Conservation (phyloP, 306 rosid species). For the Dalbergia cochinchinensis region DNA sequence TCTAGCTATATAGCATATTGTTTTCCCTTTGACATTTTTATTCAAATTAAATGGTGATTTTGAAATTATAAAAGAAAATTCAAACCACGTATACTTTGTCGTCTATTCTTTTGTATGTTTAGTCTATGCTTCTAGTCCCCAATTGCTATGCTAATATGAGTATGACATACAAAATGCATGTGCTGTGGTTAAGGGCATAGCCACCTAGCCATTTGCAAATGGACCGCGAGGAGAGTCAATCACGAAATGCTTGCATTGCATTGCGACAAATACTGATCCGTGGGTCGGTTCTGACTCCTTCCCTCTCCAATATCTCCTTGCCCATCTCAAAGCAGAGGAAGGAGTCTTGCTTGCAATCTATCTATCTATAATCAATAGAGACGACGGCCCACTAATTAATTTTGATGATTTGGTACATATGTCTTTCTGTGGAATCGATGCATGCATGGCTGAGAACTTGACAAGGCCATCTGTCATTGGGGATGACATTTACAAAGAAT, state of each 20-base stretch:
- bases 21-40: too few species aligned
- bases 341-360: not conserved
- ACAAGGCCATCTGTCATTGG: slow-evolving; percentile 37
- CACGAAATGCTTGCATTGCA: not conserved
- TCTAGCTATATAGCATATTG: too few species aligned
- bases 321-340: slow-evolving; percentile 37
- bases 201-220: not conserved
- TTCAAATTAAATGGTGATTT: too few species aligned
- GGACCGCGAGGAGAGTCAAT: slow-evolving; percentile 29
- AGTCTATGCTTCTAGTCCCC: too few species aligned
- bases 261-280: not conserved
- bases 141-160: too few species aligned
- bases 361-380: not conserved
- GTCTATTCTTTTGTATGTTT: too few species aligned
- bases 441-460: slow-evolving; percentile 8
- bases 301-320: slow-evolving; percentile 30
- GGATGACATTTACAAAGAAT: too few species aligned
- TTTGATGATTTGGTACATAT: not conserved
- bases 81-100: too few species aligned
- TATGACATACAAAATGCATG: not conserved
- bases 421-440: slow-evolving; percentile 23
- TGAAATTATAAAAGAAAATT: too few species aligned
- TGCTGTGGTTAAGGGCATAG: not conserved
- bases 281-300: not conserved
- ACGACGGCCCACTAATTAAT: not conserved